Evolutionary conservation across 1,284 basidiomycete genomes (phyloP), one percentile per base, ranked within the genome.

Genomic region (Laetiporus sulphureus): DNA sequence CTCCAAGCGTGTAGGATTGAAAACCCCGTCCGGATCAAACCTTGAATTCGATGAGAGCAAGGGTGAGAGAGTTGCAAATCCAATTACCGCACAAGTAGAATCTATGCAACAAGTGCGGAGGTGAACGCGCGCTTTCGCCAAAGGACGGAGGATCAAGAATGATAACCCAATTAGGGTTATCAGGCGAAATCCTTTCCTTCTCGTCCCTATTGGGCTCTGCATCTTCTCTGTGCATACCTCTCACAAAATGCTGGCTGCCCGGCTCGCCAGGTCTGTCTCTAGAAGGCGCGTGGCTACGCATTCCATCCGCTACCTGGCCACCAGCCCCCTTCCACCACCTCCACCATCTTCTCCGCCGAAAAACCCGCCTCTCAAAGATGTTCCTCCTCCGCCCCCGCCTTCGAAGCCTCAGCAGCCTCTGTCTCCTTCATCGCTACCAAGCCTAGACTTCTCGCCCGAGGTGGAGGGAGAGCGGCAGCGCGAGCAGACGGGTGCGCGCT

Each of bases 401-500:
- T 40, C 44, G 33, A 40, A 37, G 3, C 40, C 33, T 4, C 42
- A 42, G 16, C 49, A 47, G 32, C 42, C 46, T 6, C 39, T 47
- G n/a, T 30, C 44, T 32, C 42, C 43, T 16, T 54, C 56, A 18
- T 47, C 53, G 2, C 47, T 61, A 3, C 57, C 58, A 4, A 61
- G 59, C 34, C 40, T 61, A 19, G 59, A 61, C 37, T 60, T 61
- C 34, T 48, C 54, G 19, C 59, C 59, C 0, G 43, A 43, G 37
- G 21, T 42, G 18, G 50, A 52, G 25, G 59, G 54, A 33, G 48
- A 47, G 38, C 48, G 52, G 25, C 38, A 41, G 36, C 47, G 42
- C 19, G 58, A 57, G 42, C 52, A 74, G 34, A 88, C 85, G 0
- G 83, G 85, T 16, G 87, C 87, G 39, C 71, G 69, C 55, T 87